These are phyloP conservation scores for Fusarium buxicola DNA, from an alignment of 2,329 filamentous ascomycete species.

Conservation along the genomic window DNA sequence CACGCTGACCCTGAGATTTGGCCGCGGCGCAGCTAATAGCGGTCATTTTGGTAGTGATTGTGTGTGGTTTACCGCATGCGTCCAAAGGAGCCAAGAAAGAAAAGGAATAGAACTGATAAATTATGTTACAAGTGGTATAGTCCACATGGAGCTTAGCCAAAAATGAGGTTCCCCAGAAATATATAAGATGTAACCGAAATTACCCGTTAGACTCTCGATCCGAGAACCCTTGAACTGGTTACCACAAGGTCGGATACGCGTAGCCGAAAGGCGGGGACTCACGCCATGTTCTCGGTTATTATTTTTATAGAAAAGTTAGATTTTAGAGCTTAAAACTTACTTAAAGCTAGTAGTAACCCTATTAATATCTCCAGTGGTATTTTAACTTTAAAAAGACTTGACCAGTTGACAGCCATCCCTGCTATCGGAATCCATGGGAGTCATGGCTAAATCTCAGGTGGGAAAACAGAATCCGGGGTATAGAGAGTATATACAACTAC, in stretches of 20 bases:
- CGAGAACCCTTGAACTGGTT: not conserved
- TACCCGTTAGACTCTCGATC: not conserved
- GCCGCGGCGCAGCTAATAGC: not conserved
- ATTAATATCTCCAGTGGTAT: too few relatives aligned
- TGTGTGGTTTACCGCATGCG: too few relatives aligned
- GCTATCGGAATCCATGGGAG: not conserved
- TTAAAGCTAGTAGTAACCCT: too few relatives aligned
- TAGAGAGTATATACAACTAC: not conserved
- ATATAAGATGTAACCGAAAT: not conserved
- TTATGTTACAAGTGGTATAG: not conserved
- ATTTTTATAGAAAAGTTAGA: too few relatives aligned
- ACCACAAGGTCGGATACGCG: not conserved
- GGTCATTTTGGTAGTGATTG: not conserved
- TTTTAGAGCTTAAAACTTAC: too few relatives aligned
- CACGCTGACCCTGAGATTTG: not conserved
- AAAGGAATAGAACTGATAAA: not conserved
- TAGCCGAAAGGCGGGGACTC: conserved; percentile 1
- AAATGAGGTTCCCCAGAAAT: not conserved
- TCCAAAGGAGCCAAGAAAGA: not conserved
- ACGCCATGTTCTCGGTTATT: not conserved
- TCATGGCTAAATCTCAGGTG: not conserved
- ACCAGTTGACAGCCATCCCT: too few relatives aligned
- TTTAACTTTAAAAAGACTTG: too few relatives aligned
- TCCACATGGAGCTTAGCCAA: not conserved
- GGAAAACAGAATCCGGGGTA: not conserved